Evolutionary conservation across 345 rosid genomes (phyloP), one percentile per base, ranked within the genome.

Genomic region (Luvunga scandens): DNA sequence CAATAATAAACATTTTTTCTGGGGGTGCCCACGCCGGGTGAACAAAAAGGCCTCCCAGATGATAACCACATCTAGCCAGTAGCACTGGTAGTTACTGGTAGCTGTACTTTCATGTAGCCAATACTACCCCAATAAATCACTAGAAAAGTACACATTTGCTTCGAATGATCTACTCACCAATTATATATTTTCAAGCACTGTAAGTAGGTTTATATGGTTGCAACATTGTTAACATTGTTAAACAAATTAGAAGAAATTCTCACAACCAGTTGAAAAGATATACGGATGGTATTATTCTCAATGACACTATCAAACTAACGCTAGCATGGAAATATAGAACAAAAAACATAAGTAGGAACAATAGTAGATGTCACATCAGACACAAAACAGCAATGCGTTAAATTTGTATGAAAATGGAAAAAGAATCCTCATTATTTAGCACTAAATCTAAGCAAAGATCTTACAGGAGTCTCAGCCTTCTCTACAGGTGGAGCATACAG

Each of bases 401-500:
- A 60, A 21, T 24, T 38, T 7, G 6, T 22, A 13, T 36, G 1
- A 73, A 30, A 69, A 55, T 19, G 25, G 19, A 67, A 69, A 14
- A 38, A n/a, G 16, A 3, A 24, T 4, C 48, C 2, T 19, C 14
- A 36, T 8, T 33, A 12, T 24, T 56, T 75, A 48, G 57, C 22
- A 21, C 33, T 9, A 13, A 18, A 71, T 48, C 8, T 9, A 57
- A 9, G 66, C 33, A 56, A 65, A 39, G 57, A 72, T 67, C 94
- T 53, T 93, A 95, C 99, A 74, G 94, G 93, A 66, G 92, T 88
- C 88, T 96, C 99, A 72, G 86, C 97, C 79, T 87, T 82, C 45
- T 83, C 88, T 65, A 89, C 89, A 66, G 97, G 97, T 31, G 97
- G 99, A 81, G 97, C 88, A 78, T 96, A 94, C 80, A 94, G 94